Percentiles rank a stretch among this genome's conserved stretches.
Conservation (phyloP, 2,329 filamentous ascomycete species). For the Cryphonectria naterciae region DNA sequence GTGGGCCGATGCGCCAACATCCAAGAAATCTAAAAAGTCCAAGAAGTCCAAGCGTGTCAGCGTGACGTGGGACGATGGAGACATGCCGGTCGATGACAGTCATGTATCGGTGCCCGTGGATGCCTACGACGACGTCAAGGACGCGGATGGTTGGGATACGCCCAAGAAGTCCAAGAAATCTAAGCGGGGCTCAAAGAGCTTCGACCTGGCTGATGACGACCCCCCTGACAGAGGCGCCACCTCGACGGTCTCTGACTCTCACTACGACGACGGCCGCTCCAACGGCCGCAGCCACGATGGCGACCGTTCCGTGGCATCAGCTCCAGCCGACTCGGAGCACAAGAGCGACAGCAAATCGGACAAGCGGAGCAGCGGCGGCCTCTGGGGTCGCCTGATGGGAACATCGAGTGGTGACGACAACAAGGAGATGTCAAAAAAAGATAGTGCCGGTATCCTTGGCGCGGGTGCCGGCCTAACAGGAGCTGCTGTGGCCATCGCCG, state of each 20-base stretch:
- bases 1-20: constrained; percentile 36
- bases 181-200: constrained; percentile 37
- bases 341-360: constrained; percentile 39
- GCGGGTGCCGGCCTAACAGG: constrained; percentile 68
- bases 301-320: constrained; percentile 52
- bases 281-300: constrained; percentile 49
- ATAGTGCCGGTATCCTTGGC: constrained; percentile 71
- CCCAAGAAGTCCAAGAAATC: constrained; percentile 40
- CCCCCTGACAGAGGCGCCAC: constrained; percentile 50
- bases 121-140: constrained; percentile 37
- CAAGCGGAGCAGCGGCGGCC: constrained; percentile 48
- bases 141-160: constrained; percentile 39
- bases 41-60: constrained; percentile 28
- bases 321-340: constrained; percentile 40
- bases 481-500: constrained; percentile 45
- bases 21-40: constrained; percentile 41
- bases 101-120: constrained; percentile 38
- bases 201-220: constrained; percentile 42
- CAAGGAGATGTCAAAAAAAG: constrained; percentile 52
- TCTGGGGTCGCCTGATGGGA: constrained; percentile 55
- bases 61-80: constrained; percentile 29
- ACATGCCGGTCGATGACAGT: constrained; percentile 35
- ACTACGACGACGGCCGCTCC: constrained; percentile 40
- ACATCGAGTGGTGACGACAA: constrained; percentile 43
- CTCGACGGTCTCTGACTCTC: constrained; percentile 53